Base-by-base conservation (phyloP, 495 filamentous ascomycete species). In the Hypoxylon lienhwacheense region DNA sequence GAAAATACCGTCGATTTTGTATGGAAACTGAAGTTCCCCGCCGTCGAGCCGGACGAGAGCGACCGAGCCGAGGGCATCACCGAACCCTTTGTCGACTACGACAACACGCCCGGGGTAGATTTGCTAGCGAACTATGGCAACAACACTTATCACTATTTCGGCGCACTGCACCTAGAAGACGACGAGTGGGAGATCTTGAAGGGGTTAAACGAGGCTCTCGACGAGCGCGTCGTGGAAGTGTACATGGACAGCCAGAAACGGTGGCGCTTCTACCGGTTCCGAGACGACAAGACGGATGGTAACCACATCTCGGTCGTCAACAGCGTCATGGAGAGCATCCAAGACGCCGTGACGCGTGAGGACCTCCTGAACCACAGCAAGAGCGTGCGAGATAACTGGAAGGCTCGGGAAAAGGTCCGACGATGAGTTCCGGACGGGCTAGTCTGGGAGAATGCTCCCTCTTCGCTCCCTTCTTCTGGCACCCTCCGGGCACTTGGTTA, bases 1-100 rank as follows among this genome's bases (percentile, higher is more conserved):
- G 93, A 98, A 62, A 98, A 98, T 70, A 91, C 89, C 0, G 80
- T 98, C 52, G 93, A 98, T 66, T 97, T 97, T 67, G 79, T 85
- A 34, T 78, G 96, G 62, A 75, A 77, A 25, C 78, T 98, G 17
- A 77, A 82, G 29, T 97, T 95, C 64, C 89, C 88, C 0, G 45
- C 76, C 0, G 72, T 88, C 26, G 81, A 90, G 43, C 87, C 89
- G 16, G 84, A 86, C 67, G 77, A 83, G 20, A 75, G 78, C 2
- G 86, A 90, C 40, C 80, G 78, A 39, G 77, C 78, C 7, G 81
- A 85, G 0, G 84, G 84, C 21, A 65, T 81, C 34, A 73, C 72
- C 3, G 74, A 78, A 26, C 73, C 75, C 3, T 81, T 81, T 40
- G 58, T 75, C 15, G 79, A 84, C 68, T 84, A 82, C 61, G 79